A percentile compares a stretch with the other conserved stretches of the same genome.
Conservation (phyloP, 306 rosid species). For the Calophaca sinica region DNA sequence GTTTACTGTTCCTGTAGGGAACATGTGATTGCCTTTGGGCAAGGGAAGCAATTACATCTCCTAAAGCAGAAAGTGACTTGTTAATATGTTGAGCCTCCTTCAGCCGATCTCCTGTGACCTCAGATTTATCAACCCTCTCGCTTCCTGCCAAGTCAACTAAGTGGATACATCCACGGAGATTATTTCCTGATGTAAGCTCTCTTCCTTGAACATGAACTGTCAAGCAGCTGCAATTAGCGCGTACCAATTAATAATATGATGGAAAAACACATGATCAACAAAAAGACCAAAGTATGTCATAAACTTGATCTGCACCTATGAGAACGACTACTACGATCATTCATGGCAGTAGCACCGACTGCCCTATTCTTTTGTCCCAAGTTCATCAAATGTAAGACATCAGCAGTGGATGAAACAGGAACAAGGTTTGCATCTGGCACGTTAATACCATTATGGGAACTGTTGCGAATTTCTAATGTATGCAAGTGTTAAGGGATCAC, state of each 20-base stretch:
- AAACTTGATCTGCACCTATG: conserved; percentile 64
- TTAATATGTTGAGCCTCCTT: conserved; percentile 98
- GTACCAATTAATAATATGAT: conserved; percentile 26
- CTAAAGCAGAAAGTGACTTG: conserved; percentile 91
- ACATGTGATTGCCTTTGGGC: conserved; percentile 85
- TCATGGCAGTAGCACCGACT: conserved; percentile 89
- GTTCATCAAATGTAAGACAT: conserved; percentile 82
- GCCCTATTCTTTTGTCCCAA: conserved; percentile 85
- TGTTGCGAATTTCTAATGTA: conserved; percentile 87
- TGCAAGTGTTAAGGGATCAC: conserved; percentile 52
- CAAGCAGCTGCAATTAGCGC: conserved; percentile 77
- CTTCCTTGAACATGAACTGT: conserved; percentile 93
- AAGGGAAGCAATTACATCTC: conserved; percentile 93
- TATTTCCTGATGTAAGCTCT: conserved; percentile 70
- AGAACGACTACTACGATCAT: conserved; percentile 92
- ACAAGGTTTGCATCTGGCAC: conserved; percentile 90
- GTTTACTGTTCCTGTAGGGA: conserved; percentile 94
- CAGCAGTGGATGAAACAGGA: conserved; percentile 78
- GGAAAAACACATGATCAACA: conserved; percentile 22
- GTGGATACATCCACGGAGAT: conserved; percentile 88
- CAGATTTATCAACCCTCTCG: conserved; percentile 96
- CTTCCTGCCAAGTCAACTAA: conserved; percentile 97
- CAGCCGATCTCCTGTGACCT: conserved; percentile 83
- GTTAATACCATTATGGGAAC: conserved; percentile 82
- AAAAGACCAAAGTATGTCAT: background rate